Conservation (phyloP, 2,329 filamentous ascomycete species). For the Cladosporium halotolerans region DNA sequence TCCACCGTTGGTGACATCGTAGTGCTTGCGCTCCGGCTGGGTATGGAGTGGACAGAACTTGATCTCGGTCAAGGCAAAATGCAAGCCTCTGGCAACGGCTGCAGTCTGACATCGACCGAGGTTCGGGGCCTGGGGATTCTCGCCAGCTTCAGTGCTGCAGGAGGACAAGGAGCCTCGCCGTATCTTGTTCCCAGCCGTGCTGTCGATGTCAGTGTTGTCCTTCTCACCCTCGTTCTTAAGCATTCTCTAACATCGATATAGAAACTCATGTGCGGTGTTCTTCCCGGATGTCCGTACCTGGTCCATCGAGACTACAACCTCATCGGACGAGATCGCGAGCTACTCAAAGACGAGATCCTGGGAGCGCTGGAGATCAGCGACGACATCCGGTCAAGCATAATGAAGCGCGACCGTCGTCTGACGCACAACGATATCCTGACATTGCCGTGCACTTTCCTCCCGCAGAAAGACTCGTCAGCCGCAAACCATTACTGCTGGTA, state of each 20-base stretch:
- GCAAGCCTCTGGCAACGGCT: conserved; percentile 33
- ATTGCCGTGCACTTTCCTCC: not conserved
- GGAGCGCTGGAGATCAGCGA: not conserved
- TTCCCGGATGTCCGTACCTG: not conserved
- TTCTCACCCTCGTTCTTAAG: not conserved
- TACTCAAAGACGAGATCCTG: not conserved
- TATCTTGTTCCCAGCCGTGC: not conserved
- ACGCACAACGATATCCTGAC: not conserved
- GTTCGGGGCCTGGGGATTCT: conserved; percentile 23
- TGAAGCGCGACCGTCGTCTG: not conserved
- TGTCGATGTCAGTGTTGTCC: not conserved
- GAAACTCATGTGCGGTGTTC: not conserved
- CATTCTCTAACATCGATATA: not conserved
- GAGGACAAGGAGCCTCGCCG: not conserved
- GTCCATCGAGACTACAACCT: not conserved
- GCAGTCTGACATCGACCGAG: conserved; percentile 30
- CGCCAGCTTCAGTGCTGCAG: not conserved
- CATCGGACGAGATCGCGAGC: not conserved
- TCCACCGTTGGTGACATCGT: conserved; percentile 32
- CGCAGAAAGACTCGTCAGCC: not conserved
- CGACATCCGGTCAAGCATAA: not conserved
- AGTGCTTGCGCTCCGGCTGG: conserved; percentile 31
- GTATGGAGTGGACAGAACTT: conserved; percentile 29
- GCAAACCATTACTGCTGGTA: not conserved
- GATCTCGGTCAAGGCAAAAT: conserved; percentile 23